Evolutionary conservation across 2,329 filamentous ascomycete species (phyloP).

Genomic region (Calonectria henricotiae): DNA sequence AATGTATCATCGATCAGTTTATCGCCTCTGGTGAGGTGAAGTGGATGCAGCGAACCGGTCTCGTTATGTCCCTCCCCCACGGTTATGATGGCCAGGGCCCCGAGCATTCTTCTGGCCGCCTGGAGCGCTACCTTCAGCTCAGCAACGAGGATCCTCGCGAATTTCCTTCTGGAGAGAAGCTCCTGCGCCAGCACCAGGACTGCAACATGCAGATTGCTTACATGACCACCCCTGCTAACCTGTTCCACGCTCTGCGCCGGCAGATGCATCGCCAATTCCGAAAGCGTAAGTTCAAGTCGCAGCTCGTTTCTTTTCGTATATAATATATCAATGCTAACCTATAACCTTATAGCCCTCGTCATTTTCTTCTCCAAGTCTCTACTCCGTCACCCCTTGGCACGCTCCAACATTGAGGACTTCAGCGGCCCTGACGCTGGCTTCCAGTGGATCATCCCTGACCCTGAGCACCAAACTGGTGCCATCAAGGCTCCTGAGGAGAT

Average conservation of each 20-base stretch:
- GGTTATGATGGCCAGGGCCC: conserved; percentile 99
- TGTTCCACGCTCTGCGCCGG: conserved; percentile 96
- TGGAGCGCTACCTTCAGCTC: conserved; percentile 97
- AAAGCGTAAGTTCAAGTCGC: conserved; percentile 81
- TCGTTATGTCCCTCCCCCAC: conserved; percentile 96
- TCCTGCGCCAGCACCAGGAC: conserved; percentile 98
- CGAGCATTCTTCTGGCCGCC: conserved; percentile 96
- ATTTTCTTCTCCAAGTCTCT: conserved; percentile 99
- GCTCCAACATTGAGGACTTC: conserved; percentile 93
- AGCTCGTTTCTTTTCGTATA: background rate
- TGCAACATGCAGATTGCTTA: conserved; percentile 99
- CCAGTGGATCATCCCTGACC: conserved; percentile 95
- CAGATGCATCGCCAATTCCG: conserved; percentile 99
- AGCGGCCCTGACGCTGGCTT: conserved; percentile 88
- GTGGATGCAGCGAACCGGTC: conserved; percentile 97
- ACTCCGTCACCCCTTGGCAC: conserved; percentile 92
- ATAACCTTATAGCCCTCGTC: conserved; percentile 77
- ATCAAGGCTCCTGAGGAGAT: conserved; percentile 90
- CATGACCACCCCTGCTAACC: conserved; percentile 95
- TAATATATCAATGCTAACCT: conserved; percentile 43
- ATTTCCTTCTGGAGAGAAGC: conserved; percentile 90
- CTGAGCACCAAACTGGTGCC: conserved; percentile 82
- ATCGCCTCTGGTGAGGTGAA: conserved; percentile 97
- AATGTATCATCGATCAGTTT: conserved; percentile 99
- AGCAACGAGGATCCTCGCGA: conserved; percentile 97